These are phyloP conservation scores for Solanum tarapatanum DNA, from an alignment of 257 asterid genomes.

Conservation along the genomic window DNA sequence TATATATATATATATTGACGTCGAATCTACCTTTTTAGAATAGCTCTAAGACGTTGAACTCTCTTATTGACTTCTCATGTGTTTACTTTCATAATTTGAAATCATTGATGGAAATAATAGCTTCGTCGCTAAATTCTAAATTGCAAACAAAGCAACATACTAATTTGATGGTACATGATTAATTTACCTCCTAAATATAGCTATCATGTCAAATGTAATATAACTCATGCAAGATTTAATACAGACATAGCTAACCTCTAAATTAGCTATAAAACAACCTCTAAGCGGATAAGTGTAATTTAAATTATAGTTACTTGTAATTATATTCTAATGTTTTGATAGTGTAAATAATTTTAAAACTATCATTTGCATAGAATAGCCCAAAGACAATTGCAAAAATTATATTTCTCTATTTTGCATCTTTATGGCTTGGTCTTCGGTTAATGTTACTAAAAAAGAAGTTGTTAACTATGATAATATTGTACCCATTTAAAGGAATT, in stretches of 20 bases:
- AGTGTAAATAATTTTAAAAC: background rate
- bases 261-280: background rate
- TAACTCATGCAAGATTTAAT: background rate
- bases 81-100: background rate
- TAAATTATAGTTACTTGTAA: too few species aligned
- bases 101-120: background rate
- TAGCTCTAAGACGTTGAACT: too few species aligned
- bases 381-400: background rate
- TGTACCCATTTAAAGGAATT: background rate
- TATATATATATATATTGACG: fast-evolving
- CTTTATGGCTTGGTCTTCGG: background rate
- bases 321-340: too few species aligned
- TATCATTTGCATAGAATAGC: too few species aligned
- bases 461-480: background rate
- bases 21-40: too few species aligned
- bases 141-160: background rate
- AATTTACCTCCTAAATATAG: background rate
- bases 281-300: background rate
- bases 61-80: too few species aligned
- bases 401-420: background rate
- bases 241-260: background rate
- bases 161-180: too few species aligned
- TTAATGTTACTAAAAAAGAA: background rate
- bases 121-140: too few species aligned
- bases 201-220: background rate